Base-by-base conservation (phyloP, 352 stramenopile genomes). In the Globisporangium radiosum region DNA sequence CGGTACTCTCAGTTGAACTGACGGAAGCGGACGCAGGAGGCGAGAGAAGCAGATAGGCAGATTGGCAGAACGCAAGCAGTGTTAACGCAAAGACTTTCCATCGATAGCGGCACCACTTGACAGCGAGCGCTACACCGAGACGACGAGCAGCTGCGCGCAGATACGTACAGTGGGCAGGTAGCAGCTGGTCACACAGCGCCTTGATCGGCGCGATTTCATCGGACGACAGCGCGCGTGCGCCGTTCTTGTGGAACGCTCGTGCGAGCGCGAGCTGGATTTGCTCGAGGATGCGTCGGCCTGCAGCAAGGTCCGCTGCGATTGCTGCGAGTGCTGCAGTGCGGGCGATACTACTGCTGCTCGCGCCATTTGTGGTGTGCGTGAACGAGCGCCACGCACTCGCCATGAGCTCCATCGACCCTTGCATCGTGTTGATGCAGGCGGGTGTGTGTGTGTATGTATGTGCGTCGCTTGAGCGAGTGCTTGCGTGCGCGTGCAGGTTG, bases 161-260 rank as follows among this genome's bases (percentile, higher is more conserved):
- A 10, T 4, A 62, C 65, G 57, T 75, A 93, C 84, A 87, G 64
- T 94, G 78, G 0, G 70, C 71, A 4, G 80, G 75, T 47, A 76
- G 59, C 48, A 94, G 78, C 61, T 84, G 69, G 62, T 91, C 75
- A 57, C 78, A 91, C 7, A 94, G 75, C 19, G 57, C 70, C 47
- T 80, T 80, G 60, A 94, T 84, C 15, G 76, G 71, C 44, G 62
- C 70, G 45, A 92, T 89, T 50, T 92, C 81, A 0, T 77, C 74
- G 8, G 53, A 17, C 1, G 68, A 73, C 9, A 91, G 70, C 42
- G 81, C 78, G 55, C 71, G 74, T 37, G 69, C 45, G 39, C 52
- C 68, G 44, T 65, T 66, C 10, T 76, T 69, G 37, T 54, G 52
- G 55, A 88, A 81, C 44, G 68, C 70, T 7, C 69, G 53, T 7